These are phyloP conservation scores for Croton setiger DNA, from an alignment of 441 rosid genomes.

Conservation along the genomic window DNA sequence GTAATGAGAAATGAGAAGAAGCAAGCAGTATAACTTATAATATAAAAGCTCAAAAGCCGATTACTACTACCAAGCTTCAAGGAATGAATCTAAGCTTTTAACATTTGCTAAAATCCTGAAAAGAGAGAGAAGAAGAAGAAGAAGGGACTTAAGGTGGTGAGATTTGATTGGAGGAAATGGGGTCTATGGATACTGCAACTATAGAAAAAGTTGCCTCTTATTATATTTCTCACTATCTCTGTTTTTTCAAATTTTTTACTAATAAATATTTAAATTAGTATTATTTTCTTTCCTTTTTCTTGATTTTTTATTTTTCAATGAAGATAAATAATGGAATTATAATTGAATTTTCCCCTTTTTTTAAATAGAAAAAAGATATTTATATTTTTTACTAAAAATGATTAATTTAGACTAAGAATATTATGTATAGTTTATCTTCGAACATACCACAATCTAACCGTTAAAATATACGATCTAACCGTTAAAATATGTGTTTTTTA, in stretches of 20 bases:
- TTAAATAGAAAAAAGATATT: too few relatives aligned
- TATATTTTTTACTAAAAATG: too few relatives aligned
- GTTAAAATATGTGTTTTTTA: too few relatives aligned
- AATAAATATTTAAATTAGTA: too few relatives aligned
- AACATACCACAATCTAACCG: too few relatives aligned
- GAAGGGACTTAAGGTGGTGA: conserved; percentile 32
- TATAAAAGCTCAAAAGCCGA: conserved; percentile 18
- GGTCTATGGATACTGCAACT: conserved; percentile 42
- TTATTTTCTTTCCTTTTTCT: too few relatives aligned
- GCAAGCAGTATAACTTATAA: background rate
- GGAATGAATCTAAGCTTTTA: conserved; percentile 31
- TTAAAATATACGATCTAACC: too few relatives aligned
- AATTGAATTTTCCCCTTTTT: too few relatives aligned
- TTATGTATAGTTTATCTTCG: too few relatives aligned
- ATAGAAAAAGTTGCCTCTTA: conserved; percentile 34
- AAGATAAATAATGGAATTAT: too few relatives aligned
- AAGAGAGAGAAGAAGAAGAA: conserved; percentile 16
- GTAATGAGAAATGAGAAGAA: conserved; percentile 2
- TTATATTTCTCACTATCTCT: conserved; percentile 24
- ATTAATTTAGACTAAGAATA: too few relatives aligned
- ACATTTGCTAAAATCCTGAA: conserved; percentile 13
- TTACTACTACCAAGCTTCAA: conserved; percentile 24
- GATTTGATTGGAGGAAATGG: conserved; percentile 49
- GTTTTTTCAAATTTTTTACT: background rate
- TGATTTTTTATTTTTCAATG: background rate